phyloP scores from a whole-genome alignment of 2,329 filamentous ascomycete species.

The Phialocephala subalpina region DNA sequence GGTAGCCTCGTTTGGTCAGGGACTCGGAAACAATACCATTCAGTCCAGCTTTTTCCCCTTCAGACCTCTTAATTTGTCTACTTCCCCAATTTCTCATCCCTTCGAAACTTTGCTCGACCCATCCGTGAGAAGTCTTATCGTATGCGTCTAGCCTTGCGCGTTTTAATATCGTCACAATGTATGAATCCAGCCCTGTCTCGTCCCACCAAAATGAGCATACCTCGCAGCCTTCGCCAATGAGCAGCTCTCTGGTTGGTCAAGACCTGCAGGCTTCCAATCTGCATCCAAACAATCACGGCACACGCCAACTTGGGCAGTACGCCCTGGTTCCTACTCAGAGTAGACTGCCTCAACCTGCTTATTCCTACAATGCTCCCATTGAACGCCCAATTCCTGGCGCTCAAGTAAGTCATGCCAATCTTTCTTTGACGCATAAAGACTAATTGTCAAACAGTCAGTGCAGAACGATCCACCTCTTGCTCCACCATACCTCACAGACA shows the following conservation, averaged over 20 bases:
- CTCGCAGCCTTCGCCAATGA: background rate
- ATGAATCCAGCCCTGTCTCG: constrained; percentile 2
- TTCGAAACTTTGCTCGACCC: background rate
- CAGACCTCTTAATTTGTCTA: constrained; percentile 1
- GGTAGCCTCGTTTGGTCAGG: background rate
- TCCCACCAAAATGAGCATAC: background rate
- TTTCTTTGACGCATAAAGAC: background rate
- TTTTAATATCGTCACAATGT: constrained; percentile 4
- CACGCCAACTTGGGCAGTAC: background rate
- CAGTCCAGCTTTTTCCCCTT: background rate
- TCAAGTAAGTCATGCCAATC: background rate
- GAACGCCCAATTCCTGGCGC: constrained; percentile 3
- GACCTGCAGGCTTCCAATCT: constrained; percentile 2
- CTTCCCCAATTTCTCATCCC: background rate
- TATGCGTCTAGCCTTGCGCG: background rate
- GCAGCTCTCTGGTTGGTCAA: background rate
- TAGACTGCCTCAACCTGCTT: background rate
- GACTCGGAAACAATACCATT: background rate
- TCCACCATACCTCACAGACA: background rate
- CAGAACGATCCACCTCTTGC: background rate
- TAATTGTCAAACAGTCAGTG: constrained; percentile 3
- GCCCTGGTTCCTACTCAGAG: background rate
- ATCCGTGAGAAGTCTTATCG: background rate
- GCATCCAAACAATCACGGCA: constrained; percentile 1
- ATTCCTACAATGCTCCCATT: background rate